Evolutionary conservation across 202 grass and related monocot species (phyloP).

Genomic region (Panicum hallii): DNA sequence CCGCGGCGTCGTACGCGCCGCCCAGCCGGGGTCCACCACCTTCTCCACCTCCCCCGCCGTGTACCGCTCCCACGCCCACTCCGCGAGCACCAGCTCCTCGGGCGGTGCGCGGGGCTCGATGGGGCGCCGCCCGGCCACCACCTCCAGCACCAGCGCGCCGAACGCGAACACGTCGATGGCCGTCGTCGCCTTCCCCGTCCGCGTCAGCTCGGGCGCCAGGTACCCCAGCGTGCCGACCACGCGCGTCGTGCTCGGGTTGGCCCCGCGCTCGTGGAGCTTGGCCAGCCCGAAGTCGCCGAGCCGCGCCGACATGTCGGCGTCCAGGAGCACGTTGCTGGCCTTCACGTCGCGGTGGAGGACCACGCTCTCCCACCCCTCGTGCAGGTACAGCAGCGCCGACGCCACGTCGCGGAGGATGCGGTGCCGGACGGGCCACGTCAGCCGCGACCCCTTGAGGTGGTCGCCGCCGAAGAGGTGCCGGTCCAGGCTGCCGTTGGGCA

Average conservation of each 20-base stretch:
- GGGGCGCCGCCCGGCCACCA: constrained; percentile 55
- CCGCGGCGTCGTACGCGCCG: constrained; percentile 46
- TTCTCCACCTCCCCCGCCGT: constrained; percentile 47
- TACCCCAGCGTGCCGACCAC: constrained; percentile 75
- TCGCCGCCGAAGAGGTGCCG: constrained; percentile 49
- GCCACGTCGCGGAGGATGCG: constrained; percentile 62
- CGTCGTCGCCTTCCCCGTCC: constrained; percentile 59
- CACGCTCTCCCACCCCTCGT: constrained; percentile 76
- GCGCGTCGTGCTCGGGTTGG: constrained; percentile 68
- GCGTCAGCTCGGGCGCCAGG: constrained; percentile 65
- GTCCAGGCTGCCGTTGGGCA: constrained; percentile 72
- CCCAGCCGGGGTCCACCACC: constrained; percentile 63
- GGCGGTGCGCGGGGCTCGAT: constrained; percentile 53
- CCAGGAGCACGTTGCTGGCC: constrained; percentile 68
- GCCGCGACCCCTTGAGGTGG: constrained; percentile 11
- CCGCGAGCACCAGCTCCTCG: constrained; percentile 63
- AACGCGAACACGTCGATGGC: constrained; percentile 70
- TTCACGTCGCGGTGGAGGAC: constrained; percentile 78
- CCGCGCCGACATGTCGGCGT: constrained; percentile 57
- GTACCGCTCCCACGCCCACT: constrained; percentile 80
- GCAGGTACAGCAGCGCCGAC: constrained; percentile 68
- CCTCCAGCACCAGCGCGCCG: constrained; percentile 62
- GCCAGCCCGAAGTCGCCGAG: constrained; percentile 72
- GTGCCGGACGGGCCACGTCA: constrained; percentile 46
- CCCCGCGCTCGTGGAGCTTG: constrained; percentile 71